Evolutionary conservation across 2,329 filamentous ascomycete genomes (phyloP).

Genomic region (Periglandula ipomoeae): DNA sequence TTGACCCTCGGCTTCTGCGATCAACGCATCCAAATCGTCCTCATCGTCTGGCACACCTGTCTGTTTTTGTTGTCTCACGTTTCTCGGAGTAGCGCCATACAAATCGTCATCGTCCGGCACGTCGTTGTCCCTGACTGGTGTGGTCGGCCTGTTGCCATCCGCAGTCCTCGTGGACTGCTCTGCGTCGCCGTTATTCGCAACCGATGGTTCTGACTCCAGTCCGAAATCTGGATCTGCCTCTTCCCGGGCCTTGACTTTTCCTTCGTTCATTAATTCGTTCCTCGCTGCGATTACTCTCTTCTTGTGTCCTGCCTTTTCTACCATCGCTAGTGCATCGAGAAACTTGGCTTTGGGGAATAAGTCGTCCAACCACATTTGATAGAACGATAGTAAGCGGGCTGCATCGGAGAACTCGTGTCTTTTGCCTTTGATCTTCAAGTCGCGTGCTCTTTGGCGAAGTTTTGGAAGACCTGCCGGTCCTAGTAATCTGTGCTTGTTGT

Average conservation of each 20-base stretch:
- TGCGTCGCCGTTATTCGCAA: conserved; percentile 18
- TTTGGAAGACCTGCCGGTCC: conserved; percentile 77
- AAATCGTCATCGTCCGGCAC: conserved; percentile 38
- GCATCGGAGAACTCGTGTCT: conserved; percentile 93
- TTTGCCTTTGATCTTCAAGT: conserved; percentile 79
- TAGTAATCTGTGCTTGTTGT: conserved; percentile 52
- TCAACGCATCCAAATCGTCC: conserved; percentile 44
- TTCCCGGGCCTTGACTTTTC: conserved; percentile 40
- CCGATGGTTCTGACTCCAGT: conserved; percentile 11
- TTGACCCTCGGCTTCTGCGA: conserved; percentile 36
- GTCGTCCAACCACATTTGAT: conserved; percentile 95
- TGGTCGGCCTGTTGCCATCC: conserved; percentile 15
- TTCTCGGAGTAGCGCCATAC: conserved; percentile 43
- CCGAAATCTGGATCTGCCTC: conserved; percentile 24
- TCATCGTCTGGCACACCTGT: conserved; percentile 32
- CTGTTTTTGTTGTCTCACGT: conserved; percentile 7
- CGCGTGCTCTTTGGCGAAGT: conserved; percentile 60
- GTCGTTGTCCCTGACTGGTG: conserved; percentile 14
- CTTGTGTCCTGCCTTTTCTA: conserved; percentile 88
- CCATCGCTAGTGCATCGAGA: conserved; percentile 76
- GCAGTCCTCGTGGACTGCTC: conserved; percentile 13
- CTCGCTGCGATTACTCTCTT: conserved; percentile 67
- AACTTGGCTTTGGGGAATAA: conserved; percentile 93
- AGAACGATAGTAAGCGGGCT: conserved; percentile 72
- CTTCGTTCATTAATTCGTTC: conserved; percentile 76